Evolutionary conservation across 2,329 filamentous ascomycete species (phyloP).

Genomic region (Bimuria novae-zelandiae): DNA sequence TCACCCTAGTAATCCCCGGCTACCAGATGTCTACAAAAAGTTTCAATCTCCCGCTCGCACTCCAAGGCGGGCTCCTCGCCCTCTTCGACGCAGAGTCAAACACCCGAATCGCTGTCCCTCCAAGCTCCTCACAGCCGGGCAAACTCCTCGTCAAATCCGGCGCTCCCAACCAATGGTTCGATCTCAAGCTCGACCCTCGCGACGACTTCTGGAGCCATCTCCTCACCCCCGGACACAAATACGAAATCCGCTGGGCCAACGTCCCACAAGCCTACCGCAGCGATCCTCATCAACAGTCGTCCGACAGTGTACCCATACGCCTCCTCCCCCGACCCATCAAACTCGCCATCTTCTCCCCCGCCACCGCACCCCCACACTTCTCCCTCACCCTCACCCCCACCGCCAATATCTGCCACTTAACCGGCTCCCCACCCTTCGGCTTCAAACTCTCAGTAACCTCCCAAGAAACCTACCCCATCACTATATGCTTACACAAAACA

Average conservation of each 20-base stretch:
- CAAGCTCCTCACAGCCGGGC: not conserved
- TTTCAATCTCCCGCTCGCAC: not conserved
- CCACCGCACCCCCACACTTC: not conserved
- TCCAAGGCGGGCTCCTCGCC: conserved; percentile 1
- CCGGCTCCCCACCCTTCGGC: conserved; percentile 11
- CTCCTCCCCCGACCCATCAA: not conserved
- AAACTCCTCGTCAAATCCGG: conserved; percentile 2
- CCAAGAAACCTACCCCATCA: conserved; percentile 6
- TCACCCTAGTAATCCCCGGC: conserved; percentile 1
- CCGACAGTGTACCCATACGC: not conserved
- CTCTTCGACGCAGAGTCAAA: not conserved
- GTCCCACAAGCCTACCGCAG: conserved; percentile 2
- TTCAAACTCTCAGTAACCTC: conserved; percentile 14
- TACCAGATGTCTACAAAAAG: not conserved
- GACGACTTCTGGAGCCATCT: not conserved
- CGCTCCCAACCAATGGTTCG: not conserved
- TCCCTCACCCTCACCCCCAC: not conserved
- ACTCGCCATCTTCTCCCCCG: not conserved
- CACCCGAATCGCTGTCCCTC: not conserved
- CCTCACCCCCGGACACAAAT: not conserved
- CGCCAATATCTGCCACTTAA: conserved; percentile 5
- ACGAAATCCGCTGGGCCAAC: conserved; percentile 2
- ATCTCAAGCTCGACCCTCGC: conserved; percentile 1
- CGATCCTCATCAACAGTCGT: not conserved
- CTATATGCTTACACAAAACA: conserved; percentile 12